Evolutionary conservation across 805 yeast species (phyloP).

Genomic region (Zygotorulaspora chibaensis): DNA sequence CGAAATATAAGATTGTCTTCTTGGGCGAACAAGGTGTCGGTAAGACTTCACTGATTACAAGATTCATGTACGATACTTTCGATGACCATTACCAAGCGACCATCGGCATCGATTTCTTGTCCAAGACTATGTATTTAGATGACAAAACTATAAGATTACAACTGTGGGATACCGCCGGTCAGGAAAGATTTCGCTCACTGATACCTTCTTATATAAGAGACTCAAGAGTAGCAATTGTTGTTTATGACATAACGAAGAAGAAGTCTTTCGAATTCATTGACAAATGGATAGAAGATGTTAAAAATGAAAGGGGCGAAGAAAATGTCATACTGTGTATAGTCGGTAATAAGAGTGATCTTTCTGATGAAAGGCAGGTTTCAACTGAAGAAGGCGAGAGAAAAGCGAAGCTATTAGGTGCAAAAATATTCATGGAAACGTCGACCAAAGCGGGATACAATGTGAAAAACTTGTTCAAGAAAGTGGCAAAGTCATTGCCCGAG

Average conservation of each 20-base stretch:
- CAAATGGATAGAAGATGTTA: slow-evolving; percentile 93
- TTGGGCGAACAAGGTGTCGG: slow-evolving; percentile 98
- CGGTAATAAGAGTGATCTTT: slow-evolving; percentile 85
- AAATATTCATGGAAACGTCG: slow-evolving; percentile 84
- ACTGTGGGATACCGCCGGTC: slow-evolving; percentile 98
- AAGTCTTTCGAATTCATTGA: slow-evolving; percentile 79
- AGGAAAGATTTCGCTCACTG: slow-evolving; percentile 89
- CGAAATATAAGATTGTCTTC: slow-evolving; percentile 84
- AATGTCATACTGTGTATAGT: slow-evolving; percentile 87
- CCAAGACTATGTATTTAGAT: slow-evolving; percentile 91
- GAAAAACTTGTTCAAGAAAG: slow-evolving; percentile 79
- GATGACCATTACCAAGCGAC: slow-evolving; percentile 95
- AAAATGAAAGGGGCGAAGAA: slow-evolving; percentile 80
- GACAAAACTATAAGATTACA: slow-evolving; percentile 94
- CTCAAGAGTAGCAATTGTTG: slow-evolving; percentile 94
- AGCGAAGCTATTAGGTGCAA: slow-evolving; percentile 67
- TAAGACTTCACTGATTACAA: slow-evolving; percentile 90
- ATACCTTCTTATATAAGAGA: slow-evolving; percentile 96
- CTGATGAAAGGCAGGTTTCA: slow-evolving; percentile 76
- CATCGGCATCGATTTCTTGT: slow-evolving; percentile 91
- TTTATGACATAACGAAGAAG: slow-evolving; percentile 85
- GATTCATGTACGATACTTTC: slow-evolving; percentile 96
- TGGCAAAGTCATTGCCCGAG: slow-evolving; percentile 89
- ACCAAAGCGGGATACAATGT: slow-evolving; percentile 95
- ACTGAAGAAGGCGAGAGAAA: slow-evolving; percentile 79